phyloP scores from a whole-genome alignment of 768 basidiomycete genomes.

The Trametes punicea region DNA sequence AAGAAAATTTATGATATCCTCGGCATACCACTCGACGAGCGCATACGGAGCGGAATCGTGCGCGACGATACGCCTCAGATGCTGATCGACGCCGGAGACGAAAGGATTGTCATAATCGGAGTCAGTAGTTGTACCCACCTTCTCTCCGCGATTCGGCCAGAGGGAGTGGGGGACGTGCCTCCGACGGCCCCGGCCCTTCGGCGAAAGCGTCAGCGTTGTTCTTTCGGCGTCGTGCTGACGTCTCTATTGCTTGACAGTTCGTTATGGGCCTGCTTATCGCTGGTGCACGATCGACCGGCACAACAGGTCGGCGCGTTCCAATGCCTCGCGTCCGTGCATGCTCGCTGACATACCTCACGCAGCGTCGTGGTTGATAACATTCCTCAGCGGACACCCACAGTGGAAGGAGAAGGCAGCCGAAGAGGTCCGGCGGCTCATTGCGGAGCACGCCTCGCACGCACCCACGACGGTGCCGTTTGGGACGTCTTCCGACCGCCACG shows the following conservation, averaged over 20 bases:
- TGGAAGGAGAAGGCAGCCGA: constrained; percentile 60
- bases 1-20: constrained; percentile 76
- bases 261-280: constrained; percentile 80
- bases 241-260: constrained; percentile 45
- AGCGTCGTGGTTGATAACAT: constrained; percentile 76
- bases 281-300: constrained; percentile 77
- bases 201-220: not conserved
- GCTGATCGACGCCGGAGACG: constrained; percentile 68
- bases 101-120: constrained; percentile 64
- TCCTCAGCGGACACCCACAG: constrained; percentile 61
- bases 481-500: not conserved
- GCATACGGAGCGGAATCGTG: constrained; percentile 53
- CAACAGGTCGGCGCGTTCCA: constrained; percentile 47
- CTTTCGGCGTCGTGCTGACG: constrained; percentile 12
- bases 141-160: not conserved
- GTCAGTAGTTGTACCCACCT: constrained; percentile 37
- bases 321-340: not conserved
- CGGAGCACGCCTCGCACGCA: constrained; percentile 30
- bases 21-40: constrained; percentile 49
- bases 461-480: too few species aligned
- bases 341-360: constrained; percentile 10
- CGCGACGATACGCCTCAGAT: constrained; percentile 71
- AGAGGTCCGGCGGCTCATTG: constrained; percentile 58
- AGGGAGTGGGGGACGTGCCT: not conserved
- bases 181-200: not conserved